phyloP scores from a whole-genome alignment of 768 basidiomycete genomes.

The Phlebiopsis flavidoalba region DNA sequence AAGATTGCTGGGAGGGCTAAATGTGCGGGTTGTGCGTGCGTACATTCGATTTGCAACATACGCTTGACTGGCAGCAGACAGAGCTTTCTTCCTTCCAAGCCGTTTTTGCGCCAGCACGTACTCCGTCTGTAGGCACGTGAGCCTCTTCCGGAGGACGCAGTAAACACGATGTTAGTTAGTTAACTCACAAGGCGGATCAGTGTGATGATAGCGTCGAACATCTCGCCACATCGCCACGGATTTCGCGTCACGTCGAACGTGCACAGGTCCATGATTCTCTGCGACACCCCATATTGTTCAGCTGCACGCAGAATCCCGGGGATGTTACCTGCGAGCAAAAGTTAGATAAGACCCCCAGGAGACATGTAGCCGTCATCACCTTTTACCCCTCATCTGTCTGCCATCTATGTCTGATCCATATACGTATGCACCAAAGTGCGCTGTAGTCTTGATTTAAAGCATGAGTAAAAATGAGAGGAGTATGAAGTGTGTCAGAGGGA shows the following conservation, averaged over 20 bases:
- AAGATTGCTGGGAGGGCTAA: constrained; percentile 31
- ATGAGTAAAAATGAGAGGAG: not conserved
- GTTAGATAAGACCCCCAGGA: not conserved
- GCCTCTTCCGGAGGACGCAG: too few relatives aligned
- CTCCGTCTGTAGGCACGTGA: constrained; percentile 63
- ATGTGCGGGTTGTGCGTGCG: not conserved
- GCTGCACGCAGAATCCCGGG: constrained; percentile 82
- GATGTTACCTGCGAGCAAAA: constrained; percentile 24
- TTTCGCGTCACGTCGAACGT: constrained; percentile 92
- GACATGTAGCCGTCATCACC: constrained; percentile 35
- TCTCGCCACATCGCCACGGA: constrained; percentile 82
- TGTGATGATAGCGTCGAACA: constrained; percentile 93
- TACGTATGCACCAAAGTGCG: constrained; percentile 82
- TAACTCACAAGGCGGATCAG: constrained; percentile 86
- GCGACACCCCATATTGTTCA: constrained; percentile 72
- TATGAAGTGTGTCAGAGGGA: not conserved
- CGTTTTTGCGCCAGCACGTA: constrained; percentile 85
- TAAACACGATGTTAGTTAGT: not conserved
- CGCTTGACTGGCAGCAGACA: constrained; percentile 26
- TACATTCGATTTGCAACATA: constrained; percentile 18
- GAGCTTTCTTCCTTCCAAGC: constrained; percentile 56
- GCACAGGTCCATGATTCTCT: constrained; percentile 74
- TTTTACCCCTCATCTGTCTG: constrained; percentile 93
- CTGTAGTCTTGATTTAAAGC: constrained; percentile 53
- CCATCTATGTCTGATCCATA: constrained; percentile 97